These are phyloP conservation scores for Colletotrichum sp. DNA, from an alignment of 2,329 filamentous ascomycete species.

Conservation along the genomic window DNA sequence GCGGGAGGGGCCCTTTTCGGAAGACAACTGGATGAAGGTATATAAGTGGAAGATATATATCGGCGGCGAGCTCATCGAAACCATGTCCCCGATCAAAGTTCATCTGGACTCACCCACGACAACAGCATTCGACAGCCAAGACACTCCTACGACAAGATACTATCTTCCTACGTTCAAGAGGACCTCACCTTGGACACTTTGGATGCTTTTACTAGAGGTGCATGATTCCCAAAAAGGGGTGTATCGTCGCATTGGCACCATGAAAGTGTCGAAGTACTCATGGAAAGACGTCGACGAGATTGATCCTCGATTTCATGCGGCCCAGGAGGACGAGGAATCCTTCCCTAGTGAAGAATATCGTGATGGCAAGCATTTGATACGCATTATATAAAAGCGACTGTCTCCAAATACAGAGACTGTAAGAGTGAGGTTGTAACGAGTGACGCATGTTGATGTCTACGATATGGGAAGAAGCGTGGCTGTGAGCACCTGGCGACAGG, in stretches of 20 bases:
- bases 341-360: not conserved
- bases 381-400: rapidly evolving
- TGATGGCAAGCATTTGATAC: not conserved
- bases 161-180: not conserved
- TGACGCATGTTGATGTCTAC: not conserved
- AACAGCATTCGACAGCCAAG: not conserved
- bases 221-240: not conserved
- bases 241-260: not conserved
- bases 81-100: not conserved
- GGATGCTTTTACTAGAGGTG: not conserved
- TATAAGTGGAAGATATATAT: not conserved
- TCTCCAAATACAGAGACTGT: not conserved
- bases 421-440: not conserved
- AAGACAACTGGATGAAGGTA: not conserved
- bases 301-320: not conserved
- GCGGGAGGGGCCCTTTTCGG: not conserved
- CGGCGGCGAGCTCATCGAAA: not conserved
- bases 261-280: not conserved
- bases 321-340: not conserved
- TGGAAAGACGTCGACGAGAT: not conserved
- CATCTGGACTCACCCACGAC: not conserved
- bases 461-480: not conserved
- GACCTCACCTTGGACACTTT: not conserved
- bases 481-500: rapidly evolving
- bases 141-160: not conserved